These are phyloP conservation scores for Wickerhamomyces mucosus DNA, from an alignment of 805 yeast species.

Conservation along the genomic window DNA sequence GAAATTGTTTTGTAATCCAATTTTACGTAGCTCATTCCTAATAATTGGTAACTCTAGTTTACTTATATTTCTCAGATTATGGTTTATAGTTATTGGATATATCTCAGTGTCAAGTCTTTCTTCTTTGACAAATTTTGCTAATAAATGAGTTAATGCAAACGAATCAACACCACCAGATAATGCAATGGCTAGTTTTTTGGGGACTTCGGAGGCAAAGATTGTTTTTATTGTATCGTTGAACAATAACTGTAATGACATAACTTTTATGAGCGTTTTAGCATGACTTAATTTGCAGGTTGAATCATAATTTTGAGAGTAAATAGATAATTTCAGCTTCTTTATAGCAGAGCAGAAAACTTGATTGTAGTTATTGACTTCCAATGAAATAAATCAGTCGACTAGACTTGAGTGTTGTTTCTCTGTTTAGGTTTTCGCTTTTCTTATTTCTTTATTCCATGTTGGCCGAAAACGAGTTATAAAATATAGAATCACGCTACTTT, in stretches of 20 bases:
- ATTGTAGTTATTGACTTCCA: too few relatives aligned
- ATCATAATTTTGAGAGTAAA: too few relatives aligned
- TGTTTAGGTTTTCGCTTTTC: too few relatives aligned
- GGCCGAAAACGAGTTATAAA: too few relatives aligned
- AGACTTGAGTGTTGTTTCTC: too few relatives aligned
- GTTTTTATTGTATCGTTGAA: constrained; percentile 1
- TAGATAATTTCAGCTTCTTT: too few relatives aligned
- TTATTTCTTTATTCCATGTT: too few relatives aligned
- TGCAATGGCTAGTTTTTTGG: constrained; percentile 38
- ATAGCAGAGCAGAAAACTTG: too few relatives aligned
- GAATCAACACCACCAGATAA: constrained; percentile 82
- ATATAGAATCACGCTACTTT: too few relatives aligned
- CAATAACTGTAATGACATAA: background rate
- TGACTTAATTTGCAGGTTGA: too few relatives aligned
- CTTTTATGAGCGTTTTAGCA: too few relatives aligned
- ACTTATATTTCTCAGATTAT: constrained; percentile 36
- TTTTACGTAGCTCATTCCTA: constrained; percentile 6
- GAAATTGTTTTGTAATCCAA: constrained; percentile 17
- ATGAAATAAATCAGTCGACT: too few relatives aligned
- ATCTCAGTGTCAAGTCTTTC: constrained; percentile 25
- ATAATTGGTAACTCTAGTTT: constrained; percentile 18
- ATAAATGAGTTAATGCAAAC: constrained; percentile 51
- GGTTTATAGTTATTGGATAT: constrained; percentile 60
- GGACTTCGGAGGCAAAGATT: constrained; percentile 7
- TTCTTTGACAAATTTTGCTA: constrained; percentile 26